Conservation (phyloP, 495 filamentous ascomycete genomes). For the Penicillium turbatum region DNA sequence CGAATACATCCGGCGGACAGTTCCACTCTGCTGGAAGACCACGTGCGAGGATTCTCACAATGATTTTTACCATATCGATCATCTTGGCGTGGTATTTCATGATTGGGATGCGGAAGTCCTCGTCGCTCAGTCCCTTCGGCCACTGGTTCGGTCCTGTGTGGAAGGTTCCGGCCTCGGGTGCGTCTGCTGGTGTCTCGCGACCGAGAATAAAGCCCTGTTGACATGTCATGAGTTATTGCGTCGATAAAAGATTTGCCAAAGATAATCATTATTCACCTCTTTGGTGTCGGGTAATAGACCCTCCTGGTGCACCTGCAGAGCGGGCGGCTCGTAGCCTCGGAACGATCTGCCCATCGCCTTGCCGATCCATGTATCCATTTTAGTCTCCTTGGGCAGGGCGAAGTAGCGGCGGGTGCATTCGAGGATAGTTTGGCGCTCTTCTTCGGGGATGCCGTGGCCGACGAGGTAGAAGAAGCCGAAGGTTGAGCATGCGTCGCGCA, state of each 20-base stretch:
- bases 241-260: background rate
- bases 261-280: slow-evolving; percentile 2
- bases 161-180: slow-evolving; percentile 19
- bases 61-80: slow-evolving; percentile 5
- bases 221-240: background rate
- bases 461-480: slow-evolving; percentile 15
- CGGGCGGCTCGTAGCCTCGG: slow-evolving; percentile 13
- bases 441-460: slow-evolving; percentile 9
- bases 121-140: slow-evolving; percentile 33
- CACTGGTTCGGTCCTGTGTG: slow-evolving; percentile 39
- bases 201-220: slow-evolving; percentile 20
- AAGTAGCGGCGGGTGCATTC: slow-evolving; percentile 11
- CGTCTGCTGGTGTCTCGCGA: slow-evolving; percentile 26
- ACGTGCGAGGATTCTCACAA: slow-evolving; percentile 5
- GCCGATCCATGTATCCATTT: slow-evolving; percentile 10
- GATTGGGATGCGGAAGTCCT: slow-evolving; percentile 33
- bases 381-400: slow-evolving; percentile 4
- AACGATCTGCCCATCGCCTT: slow-evolving; percentile 10
- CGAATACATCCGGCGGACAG: slow-evolving; percentile 4
- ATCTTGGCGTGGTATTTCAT: slow-evolving; percentile 34
- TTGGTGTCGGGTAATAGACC: slow-evolving; percentile 13
- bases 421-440: slow-evolving; percentile 3
- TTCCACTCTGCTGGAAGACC: slow-evolving; percentile 8
- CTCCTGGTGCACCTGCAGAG: slow-evolving; percentile 6
- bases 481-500: slow-evolving; percentile 12